phyloP scores from a whole-genome alignment of 169 alveolate species.

The Eimeria necatrix region DNA sequence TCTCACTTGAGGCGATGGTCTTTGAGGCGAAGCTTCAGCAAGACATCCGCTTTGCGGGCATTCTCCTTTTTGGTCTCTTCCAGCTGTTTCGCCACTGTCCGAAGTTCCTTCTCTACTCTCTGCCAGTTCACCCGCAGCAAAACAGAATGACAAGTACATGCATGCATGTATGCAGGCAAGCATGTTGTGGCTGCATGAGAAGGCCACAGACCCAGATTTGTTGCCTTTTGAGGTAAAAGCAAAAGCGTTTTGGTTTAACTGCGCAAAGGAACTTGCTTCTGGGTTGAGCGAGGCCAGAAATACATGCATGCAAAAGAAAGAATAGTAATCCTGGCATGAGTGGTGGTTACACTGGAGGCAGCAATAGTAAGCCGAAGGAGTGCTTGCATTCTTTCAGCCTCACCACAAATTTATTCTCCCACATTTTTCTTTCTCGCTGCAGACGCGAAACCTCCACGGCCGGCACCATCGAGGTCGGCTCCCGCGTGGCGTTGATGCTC shows the following conservation, averaged over 20 bases:
- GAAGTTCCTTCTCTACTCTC: slow-evolving; percentile 56
- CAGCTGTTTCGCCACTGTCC: slow-evolving; percentile 3
- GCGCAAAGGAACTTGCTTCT: no score
- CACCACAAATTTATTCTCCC: slow-evolving; percentile 69
- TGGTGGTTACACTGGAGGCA: background rate
- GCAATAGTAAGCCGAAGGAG: background rate
- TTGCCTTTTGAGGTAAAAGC: no score
- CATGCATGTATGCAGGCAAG: no score
- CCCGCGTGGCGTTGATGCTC: background rate
- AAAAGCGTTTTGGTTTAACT: no score
- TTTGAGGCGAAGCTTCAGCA: slow-evolving; percentile 53
- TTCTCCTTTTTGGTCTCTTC: slow-evolving; percentile 43
- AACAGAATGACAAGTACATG: background rate
- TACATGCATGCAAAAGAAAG: no score
- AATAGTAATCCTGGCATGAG: background rate
- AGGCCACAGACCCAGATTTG: no score
- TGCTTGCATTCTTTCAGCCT: background rate
- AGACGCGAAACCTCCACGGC: slow-evolving; percentile 48
- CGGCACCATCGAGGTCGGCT: slow-evolving; percentile 52
- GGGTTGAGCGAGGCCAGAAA: no score
- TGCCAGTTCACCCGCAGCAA: background rate
- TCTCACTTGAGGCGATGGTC: slow-evolving; percentile 54
- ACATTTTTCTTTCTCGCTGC: slow-evolving; percentile 46
- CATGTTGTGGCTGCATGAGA: no score
- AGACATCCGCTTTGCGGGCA: slow-evolving; percentile 26